Evolutionary conservation across 768 basidiomycete genomes (phyloP).

Genomic region (Tricholoma matsutake): DNA sequence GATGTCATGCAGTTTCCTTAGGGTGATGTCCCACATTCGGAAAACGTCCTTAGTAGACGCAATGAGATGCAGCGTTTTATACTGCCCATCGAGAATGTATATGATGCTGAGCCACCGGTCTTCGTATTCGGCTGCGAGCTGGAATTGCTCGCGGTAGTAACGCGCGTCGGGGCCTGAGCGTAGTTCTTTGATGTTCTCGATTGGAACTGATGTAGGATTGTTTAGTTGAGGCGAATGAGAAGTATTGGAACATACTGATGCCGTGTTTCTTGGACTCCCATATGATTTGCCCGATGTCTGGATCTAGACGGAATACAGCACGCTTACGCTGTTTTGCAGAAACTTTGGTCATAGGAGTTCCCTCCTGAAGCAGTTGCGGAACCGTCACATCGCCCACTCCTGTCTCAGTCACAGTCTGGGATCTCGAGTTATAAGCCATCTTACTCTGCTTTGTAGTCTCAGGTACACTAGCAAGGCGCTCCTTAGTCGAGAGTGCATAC

Average conservation of each 20-base stretch:
- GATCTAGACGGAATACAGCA: conserved; percentile 67
- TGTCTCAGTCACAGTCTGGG: conserved; percentile 9
- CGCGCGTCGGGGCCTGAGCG: conserved; percentile 73
- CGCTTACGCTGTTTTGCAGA: conserved; percentile 74
- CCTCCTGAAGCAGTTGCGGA: conserved; percentile 55
- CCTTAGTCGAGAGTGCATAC: neutral
- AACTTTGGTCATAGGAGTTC: conserved; percentile 80
- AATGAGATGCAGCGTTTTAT: conserved; percentile 86
- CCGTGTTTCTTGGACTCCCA: conserved; percentile 73
- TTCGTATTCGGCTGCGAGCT: conserved; percentile 62
- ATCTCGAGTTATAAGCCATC: too few relatives aligned
- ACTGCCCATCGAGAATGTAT: conserved; percentile 72
- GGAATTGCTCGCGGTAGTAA: conserved; percentile 74
- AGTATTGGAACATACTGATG: conserved; percentile 56
- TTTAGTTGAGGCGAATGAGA: conserved; percentile 16
- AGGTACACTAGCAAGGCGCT: neutral
- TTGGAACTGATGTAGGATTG: conserved; percentile 54
- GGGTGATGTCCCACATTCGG: conserved; percentile 58
- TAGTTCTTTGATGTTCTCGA: conserved; percentile 88
- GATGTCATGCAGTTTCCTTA: conserved; percentile 65
- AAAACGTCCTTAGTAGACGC: conserved; percentile 55
- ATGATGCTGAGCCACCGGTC: conserved; percentile 86
- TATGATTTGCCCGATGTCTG: conserved; percentile 77
- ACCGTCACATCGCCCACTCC: conserved; percentile 36
- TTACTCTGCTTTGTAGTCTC: neutral